Percentiles rank a stretch among this genome's conserved stretches.
phyloP scores from a whole-genome alignment of 805 yeast species.

The Candida silvicultrix region DNA sequence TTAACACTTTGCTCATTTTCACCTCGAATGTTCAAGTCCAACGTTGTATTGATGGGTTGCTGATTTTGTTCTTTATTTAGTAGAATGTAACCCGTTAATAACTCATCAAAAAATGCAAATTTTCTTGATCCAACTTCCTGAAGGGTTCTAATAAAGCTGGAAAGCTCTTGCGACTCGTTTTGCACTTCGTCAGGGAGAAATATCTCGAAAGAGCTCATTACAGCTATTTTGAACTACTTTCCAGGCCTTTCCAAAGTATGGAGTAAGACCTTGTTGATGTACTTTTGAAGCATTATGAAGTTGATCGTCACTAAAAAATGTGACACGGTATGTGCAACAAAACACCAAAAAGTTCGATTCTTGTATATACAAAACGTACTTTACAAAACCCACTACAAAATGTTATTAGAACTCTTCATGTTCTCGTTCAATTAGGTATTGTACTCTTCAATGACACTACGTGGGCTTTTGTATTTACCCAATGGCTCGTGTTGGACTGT shows the following conservation, averaged over 20 bases:
- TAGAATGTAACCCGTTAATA: background rate
- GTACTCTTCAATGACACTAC: background rate
- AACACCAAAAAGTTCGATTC: background rate
- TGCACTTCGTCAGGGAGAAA: background rate
- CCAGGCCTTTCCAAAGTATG: too few species aligned
- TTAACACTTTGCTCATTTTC: background rate
- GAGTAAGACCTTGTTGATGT: background rate
- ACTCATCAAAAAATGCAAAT: background rate
- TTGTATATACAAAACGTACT: too few species aligned
- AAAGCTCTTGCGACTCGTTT: background rate
- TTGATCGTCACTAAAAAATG: background rate
- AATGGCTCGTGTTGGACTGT: background rate
- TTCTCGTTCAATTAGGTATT: background rate
- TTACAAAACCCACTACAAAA: too few species aligned
- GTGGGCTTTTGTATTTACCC: background rate
- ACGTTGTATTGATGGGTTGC: background rate
- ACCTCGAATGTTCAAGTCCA: background rate
- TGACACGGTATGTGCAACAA: background rate
- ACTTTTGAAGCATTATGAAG: too few species aligned
- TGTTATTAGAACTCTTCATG: too few species aligned
- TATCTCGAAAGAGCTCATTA: background rate
- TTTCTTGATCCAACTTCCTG: background rate
- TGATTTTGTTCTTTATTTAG: background rate
- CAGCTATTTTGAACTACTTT: background rate
- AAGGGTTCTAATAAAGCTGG: background rate